These are phyloP conservation scores for Hordeum pubiflorum DNA, from an alignment of 202 grass and related monocot species.

Conservation along the genomic window DNA sequence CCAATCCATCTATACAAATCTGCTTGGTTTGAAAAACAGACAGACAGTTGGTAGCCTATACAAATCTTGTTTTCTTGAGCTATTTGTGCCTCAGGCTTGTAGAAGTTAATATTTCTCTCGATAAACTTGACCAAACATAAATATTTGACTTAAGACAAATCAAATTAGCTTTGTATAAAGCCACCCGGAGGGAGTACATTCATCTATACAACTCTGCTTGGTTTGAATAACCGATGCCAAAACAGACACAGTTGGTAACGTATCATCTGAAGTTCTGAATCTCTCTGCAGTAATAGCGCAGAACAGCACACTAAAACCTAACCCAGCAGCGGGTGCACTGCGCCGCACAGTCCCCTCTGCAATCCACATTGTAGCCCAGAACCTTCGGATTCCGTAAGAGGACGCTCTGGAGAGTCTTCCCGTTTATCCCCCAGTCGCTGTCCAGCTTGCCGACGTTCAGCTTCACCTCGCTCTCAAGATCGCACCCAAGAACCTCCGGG, in stretches of 20 bases:
- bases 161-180: too few relatives aligned
- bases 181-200: background rate
- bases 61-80: too few relatives aligned
- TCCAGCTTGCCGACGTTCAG: constrained; percentile 64
- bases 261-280: background rate
- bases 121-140: background rate
- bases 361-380: constrained; percentile 86
- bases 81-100: too few relatives aligned
- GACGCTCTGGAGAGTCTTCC: constrained; percentile 59
- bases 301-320: constrained; percentile 50
- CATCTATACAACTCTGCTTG: background rate
- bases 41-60: too few relatives aligned
- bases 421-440: constrained; percentile 83
- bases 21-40: background rate
- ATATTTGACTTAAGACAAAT: too few relatives aligned
- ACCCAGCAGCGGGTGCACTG: constrained; percentile 93
- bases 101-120: background rate
- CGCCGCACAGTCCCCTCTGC: constrained; percentile 80
- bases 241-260: background rate
- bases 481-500: constrained; percentile 85
- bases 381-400: constrained; percentile 84
- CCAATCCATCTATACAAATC: background rate
- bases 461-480: constrained; percentile 61
- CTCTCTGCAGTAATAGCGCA: background rate
- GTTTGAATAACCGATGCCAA: background rate